These are phyloP conservation scores for Exidia glandulosa DNA, from an alignment of 768 basidiomycete species.

Conservation along the genomic window DNA sequence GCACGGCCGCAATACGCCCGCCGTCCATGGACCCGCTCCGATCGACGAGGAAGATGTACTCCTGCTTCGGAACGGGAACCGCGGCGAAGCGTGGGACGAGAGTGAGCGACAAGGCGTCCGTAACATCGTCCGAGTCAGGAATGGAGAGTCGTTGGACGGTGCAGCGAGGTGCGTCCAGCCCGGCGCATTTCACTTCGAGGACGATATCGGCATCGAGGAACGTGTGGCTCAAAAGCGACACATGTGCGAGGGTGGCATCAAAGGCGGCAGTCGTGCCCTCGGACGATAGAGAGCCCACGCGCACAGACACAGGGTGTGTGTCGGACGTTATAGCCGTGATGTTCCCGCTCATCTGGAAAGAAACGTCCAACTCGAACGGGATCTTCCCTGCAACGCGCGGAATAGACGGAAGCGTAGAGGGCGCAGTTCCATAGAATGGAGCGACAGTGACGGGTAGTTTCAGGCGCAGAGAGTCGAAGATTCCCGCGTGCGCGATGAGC, in stretches of 20 bases:
- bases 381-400: background rate
- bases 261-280: conserved; percentile 23
- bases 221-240: conserved; percentile 19
- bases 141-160: conserved; percentile 30
- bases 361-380: conserved; percentile 5
- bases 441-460: conserved; percentile 7
- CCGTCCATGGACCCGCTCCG: conserved; percentile 45
- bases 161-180: conserved; percentile 43
- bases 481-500: background rate
- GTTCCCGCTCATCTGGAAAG: conserved; percentile 7
- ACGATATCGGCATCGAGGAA: conserved; percentile 43
- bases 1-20: background rate
- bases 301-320: conserved; percentile 6
- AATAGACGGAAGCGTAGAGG: background rate
- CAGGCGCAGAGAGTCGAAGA: conserved; percentile 2
- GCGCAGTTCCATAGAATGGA: conserved; percentile 7
- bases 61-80: conserved; percentile 32
- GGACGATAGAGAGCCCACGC: conserved; percentile 22
- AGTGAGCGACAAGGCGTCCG: conserved; percentile 31
- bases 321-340: conserved; percentile 11
- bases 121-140: background rate
- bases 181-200: conserved; percentile 35
- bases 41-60: conserved; percentile 53
- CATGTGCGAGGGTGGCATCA: background rate
- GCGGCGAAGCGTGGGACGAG: conserved; percentile 41